Conservation (phyloP, 129 eudicot species). For the Oenanthe sinensis region DNA sequence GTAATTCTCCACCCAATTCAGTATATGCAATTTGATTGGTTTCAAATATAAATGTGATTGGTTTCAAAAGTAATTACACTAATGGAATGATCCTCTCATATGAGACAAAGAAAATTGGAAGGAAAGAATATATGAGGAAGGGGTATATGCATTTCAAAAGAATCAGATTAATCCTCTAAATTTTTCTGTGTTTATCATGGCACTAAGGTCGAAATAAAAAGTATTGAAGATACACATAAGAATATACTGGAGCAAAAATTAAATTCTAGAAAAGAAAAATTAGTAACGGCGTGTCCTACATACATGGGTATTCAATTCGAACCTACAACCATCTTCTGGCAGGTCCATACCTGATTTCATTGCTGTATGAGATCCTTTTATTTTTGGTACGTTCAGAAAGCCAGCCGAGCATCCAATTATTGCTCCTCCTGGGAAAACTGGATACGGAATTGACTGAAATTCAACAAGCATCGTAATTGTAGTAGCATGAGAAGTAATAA, state of each 20-base stretch:
- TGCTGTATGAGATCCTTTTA: conserved; percentile 96
- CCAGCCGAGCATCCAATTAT: conserved; percentile 97
- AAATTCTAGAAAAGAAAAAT: background rate
- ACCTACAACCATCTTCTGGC: background rate
- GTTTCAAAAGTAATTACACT: background rate
- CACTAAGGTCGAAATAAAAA: too few relatives aligned
- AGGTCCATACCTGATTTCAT: conserved; percentile 82
- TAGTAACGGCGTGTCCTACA: background rate
- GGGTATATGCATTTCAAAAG: background rate
- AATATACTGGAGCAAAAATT: background rate
- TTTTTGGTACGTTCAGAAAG: conserved; percentile 89
- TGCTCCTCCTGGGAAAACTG: conserved; percentile 99
- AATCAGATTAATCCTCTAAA: background rate
- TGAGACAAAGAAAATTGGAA: background rate
- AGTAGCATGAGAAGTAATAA: conserved; percentile 16
- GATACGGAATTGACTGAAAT: conserved; percentile 99
- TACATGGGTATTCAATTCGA: background rate
- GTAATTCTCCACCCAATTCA: background rate
- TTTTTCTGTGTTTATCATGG: background rate
- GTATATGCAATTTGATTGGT: background rate
- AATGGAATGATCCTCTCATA: too few relatives aligned
- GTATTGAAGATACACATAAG: background rate
- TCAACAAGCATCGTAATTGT: conserved; percentile 48
- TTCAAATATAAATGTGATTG: background rate
- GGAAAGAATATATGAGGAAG: background rate